Evolutionary conservation across 2,329 filamentous ascomycete genomes (phyloP), one percentile per base, ranked within the genome.

Genomic region (Talaromyces atroroseus): DNA sequence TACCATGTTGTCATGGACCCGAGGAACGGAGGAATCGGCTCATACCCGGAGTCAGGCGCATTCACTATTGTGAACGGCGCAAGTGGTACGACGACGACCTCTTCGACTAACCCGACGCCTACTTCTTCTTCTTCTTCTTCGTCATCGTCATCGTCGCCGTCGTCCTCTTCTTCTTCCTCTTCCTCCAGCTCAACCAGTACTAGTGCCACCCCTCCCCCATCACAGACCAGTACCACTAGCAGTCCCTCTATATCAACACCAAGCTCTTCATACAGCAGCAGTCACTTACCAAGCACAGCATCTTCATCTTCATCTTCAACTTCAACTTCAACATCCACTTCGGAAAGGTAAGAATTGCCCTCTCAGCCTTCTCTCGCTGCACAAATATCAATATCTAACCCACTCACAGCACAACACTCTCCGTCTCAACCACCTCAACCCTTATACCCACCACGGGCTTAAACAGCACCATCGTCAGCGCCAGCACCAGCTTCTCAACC

Each of bases 401-500:
- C 7, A 10, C 11, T 29, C 3, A 8, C 26, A 45, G 42, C 29
- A 40, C 48, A 18, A 42, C 55, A 23, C 50, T 46, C 23, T 21
- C 40, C 16, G 53, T 42, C 29, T 44, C 44, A 40, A 48, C 49
- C 50, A 53, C 42, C 24, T 50, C 45, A 34, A 50, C 36, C 40
- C 46, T 58, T n/a, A n/a, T n/a, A n/a, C 51, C 56, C 2, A 29
- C 56, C 18, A 54, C 52, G 12, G 52, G 45, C 53, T 10, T 12
- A 6, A 49, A 50, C 36, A 50, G 29, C 38, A 58, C 51, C 29
- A 46, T 54, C 38, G 53, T 46, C 50, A 54, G 32, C 21, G 46
- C 55, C 55, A 57, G 50, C 47, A 53, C 52, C 29, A 58, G 42
- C 24, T 58, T 53, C 38, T 54, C 56, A n/a, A 58, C 56, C 11